Evolutionary conservation across 2,329 filamentous ascomycete species (phyloP).

Genomic region (Penicillium sp.): DNA sequence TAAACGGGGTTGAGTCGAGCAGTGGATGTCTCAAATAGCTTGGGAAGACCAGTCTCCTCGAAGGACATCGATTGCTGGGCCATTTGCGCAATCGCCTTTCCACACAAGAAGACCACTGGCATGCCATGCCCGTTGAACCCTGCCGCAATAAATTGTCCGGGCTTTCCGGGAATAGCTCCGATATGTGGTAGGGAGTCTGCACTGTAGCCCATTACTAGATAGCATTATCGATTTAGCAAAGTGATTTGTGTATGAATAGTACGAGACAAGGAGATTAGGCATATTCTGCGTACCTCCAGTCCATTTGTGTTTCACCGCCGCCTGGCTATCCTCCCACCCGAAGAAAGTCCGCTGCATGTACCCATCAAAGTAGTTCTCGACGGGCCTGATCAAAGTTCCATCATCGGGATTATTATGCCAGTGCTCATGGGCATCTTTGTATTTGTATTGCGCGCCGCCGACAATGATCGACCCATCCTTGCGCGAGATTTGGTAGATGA

Average conservation of each 20-base stretch:
- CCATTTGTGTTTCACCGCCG: constrained; percentile 36
- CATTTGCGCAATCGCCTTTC: constrained; percentile 61
- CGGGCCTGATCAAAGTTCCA: constrained; percentile 51
- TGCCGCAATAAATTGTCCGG: constrained; percentile 59
- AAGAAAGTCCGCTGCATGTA: constrained; percentile 42
- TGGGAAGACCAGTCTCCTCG: constrained; percentile 35
- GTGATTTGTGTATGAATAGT: no score
- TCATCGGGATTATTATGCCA: constrained; percentile 56
- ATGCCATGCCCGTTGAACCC: constrained; percentile 71
- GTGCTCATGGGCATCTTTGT: constrained; percentile 26
- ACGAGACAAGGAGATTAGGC: background rate
- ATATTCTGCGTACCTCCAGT: constrained; percentile 30
- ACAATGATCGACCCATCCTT: constrained; percentile 60
- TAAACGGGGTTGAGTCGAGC: constrained; percentile 14
- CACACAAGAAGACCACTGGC: constrained; percentile 64
- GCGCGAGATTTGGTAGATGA: constrained; percentile 65
- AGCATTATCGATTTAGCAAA: background rate
- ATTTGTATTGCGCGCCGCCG: constrained; percentile 61
- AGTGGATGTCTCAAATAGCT: constrained; percentile 36
- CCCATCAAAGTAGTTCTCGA: constrained; percentile 42
- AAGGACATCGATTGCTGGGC: constrained; percentile 40
- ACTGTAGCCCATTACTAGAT: constrained; percentile 55
- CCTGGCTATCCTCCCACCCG: constrained; percentile 41
- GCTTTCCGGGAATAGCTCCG: constrained; percentile 50
- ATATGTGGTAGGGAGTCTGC: constrained; percentile 57